phyloP scores from a whole-genome alignment of 2,329 filamentous ascomycete species.

The Proliferodiscus dingleyae region DNA sequence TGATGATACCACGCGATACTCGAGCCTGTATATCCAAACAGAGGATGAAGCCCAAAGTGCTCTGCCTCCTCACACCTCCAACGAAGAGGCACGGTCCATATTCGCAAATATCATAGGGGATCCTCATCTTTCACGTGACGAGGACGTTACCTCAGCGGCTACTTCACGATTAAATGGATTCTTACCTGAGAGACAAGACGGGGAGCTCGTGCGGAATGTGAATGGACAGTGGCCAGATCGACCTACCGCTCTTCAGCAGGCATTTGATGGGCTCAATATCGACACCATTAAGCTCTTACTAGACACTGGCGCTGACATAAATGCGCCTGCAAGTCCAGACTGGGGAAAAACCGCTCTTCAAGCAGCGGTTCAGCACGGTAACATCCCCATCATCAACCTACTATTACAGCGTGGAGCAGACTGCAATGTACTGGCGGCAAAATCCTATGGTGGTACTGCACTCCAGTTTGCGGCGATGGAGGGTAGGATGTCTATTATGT shows the following conservation, averaged over 20 bases:
- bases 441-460: slow-evolving; percentile 9
- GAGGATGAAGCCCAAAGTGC: slow-evolving; percentile 1
- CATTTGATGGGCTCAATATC: not conserved
- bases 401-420: slow-evolving; percentile 14
- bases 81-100: slow-evolving; percentile 9
- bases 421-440: slow-evolving; percentile 7
- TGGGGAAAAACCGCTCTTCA: slow-evolving; percentile 16
- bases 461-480: slow-evolving; percentile 8
- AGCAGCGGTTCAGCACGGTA: slow-evolving; percentile 2
- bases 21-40: slow-evolving; percentile 2
- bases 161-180: slow-evolving; percentile 14
- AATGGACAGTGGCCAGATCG: slow-evolving; percentile 2
- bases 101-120: slow-evolving; percentile 11
- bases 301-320: slow-evolving; percentile 10
- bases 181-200: slow-evolving; percentile 16
- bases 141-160: slow-evolving; percentile 5
- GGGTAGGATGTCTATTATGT: not conserved
- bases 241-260: slow-evolving; percentile 7
- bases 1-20: not conserved
- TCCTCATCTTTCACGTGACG: not conserved
- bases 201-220: slow-evolving; percentile 15
- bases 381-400: slow-evolving; percentile 8
- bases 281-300: slow-evolving; percentile 7
- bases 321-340: slow-evolving; percentile 3
- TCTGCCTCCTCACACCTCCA: slow-evolving; percentile 2